Conservation (phyloP, 805 yeast species). For the Blastobotrys mokoenaii region DNA sequence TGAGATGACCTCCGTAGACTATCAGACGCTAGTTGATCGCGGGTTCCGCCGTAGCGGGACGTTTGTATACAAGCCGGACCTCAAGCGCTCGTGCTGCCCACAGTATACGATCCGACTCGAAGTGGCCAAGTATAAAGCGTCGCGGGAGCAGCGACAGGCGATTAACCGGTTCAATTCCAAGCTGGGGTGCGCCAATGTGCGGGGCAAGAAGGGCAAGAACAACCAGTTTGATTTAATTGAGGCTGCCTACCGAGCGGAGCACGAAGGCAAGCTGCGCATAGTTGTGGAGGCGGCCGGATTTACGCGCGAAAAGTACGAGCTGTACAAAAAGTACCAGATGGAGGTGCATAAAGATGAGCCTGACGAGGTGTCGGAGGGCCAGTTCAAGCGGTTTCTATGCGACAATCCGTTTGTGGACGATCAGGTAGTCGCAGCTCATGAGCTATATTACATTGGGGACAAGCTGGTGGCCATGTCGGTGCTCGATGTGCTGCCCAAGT, state of each 20-base stretch:
- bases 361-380: slow-evolving; percentile 34
- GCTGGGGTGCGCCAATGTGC: not conserved
- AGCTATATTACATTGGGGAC: slow-evolving; percentile 59
- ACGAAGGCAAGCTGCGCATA: slow-evolving; percentile 28
- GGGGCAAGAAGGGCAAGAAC: slow-evolving; percentile 15
- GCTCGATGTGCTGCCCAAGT: slow-evolving; percentile 61
- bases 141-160: slow-evolving; percentile 59
- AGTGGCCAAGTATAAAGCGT: slow-evolving; percentile 36
- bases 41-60: slow-evolving; percentile 78
- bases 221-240: slow-evolving; percentile 25
- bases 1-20: slow-evolving; percentile 42
- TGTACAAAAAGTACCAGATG: slow-evolving; percentile 54
- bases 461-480: slow-evolving; percentile 68
- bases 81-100: slow-evolving; percentile 67
- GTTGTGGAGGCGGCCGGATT: slow-evolving; percentile 44
- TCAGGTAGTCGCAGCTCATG: slow-evolving; percentile 48
- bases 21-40: slow-evolving; percentile 56
- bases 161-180: slow-evolving; percentile 46
- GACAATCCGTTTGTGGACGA: slow-evolving; percentile 44
- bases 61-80: slow-evolving; percentile 59
- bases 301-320: slow-evolving; percentile 48
- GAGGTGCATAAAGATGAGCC: slow-evolving; percentile 56
- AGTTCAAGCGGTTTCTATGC: slow-evolving; percentile 64
- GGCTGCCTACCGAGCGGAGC: slow-evolving; percentile 35
- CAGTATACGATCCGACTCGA: slow-evolving; percentile 68